phyloP scores from a whole-genome alignment of 169 alveolate genomes.

The Besnoitia besnoiti region DNA sequence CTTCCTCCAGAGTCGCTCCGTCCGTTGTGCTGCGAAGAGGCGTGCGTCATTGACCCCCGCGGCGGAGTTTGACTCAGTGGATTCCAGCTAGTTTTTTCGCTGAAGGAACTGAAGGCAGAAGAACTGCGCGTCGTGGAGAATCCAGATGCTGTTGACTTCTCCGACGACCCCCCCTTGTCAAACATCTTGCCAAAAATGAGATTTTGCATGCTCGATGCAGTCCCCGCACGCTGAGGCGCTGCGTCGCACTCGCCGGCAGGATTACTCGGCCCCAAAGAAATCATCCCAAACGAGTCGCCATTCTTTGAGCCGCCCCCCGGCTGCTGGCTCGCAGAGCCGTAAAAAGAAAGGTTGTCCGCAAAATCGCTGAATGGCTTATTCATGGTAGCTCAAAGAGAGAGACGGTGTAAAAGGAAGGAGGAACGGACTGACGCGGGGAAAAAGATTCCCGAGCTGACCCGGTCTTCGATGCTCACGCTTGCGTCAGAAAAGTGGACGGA shows the following conservation, averaged over 20 bases:
- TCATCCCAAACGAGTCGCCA: constrained; percentile 13
- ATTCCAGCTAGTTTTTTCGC: background rate
- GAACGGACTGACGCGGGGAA: no score
- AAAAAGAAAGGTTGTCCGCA: constrained; percentile 61
- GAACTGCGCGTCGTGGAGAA: background rate
- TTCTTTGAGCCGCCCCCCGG: constrained; percentile 31
- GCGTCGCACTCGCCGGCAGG: constrained; percentile 29
- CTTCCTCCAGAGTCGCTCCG: background rate
- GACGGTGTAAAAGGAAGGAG: no score
- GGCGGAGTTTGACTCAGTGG: background rate
- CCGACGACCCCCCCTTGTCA: background rate
- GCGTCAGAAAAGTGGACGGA: no score
- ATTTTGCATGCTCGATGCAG: background rate
- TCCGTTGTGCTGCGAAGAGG: background rate
- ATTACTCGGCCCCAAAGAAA: background rate
- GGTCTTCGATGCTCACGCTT: no score
- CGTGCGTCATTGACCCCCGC: background rate
- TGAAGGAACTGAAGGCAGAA: background rate
- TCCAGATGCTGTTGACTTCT: background rate
- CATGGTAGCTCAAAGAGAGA: constrained; percentile 15
- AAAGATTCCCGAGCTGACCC: no score
- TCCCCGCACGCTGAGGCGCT: background rate
- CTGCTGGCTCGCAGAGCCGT: constrained; percentile 60
- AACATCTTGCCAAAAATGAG: constrained; percentile 7
- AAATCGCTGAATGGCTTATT: constrained; percentile 64